Percentiles rank a stretch among this genome's conserved stretches.
Conservation (phyloP, 768 basidiomycete genomes). For the Macrolepiota albuminosa region DNA sequence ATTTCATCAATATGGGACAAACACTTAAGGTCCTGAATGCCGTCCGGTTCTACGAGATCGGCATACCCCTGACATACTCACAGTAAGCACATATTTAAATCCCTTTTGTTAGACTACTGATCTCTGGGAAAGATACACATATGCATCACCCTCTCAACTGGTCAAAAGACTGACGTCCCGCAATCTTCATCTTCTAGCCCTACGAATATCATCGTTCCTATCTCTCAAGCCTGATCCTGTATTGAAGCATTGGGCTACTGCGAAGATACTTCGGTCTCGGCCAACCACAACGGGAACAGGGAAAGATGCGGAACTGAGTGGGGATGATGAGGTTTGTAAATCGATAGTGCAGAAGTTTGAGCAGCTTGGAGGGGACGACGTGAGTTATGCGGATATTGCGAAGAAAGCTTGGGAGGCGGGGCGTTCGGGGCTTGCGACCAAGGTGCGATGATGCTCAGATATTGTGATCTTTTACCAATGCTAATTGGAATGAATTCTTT, state of each 20-base stretch:
- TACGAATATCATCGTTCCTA: conserved; percentile 84
- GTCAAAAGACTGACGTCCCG: conserved; percentile 81
- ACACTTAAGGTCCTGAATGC: conserved; percentile 92
- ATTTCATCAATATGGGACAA: conserved; percentile 91
- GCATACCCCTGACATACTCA: conserved; percentile 86
- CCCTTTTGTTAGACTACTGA: conserved; percentile 2
- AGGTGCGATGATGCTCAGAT: neutral
- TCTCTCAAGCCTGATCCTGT: conserved; percentile 82
- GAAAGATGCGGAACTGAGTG: conserved; percentile 50
- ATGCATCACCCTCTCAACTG: conserved; percentile 76
- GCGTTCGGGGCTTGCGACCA: conserved; percentile 16
- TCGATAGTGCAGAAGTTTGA: conserved; percentile 90
- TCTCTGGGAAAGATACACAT: conserved; percentile 56
- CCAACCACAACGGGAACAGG: conserved; percentile 49
- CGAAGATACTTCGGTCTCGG: conserved; percentile 78
- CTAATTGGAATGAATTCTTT: neutral
- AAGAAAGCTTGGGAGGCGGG: conserved; percentile 71
- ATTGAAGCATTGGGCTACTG: conserved; percentile 92
- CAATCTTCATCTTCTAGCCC: conserved; percentile 86
- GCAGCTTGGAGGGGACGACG: conserved; percentile 68
- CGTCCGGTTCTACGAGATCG: conserved; percentile 86
- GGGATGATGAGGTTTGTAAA: conserved; percentile 75
- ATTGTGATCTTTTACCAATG: neutral
- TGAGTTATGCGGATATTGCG: conserved; percentile 94
- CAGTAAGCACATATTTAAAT: conserved; percentile 51